Conservation (phyloP, 306 rosid species). For the Quercus bicolor region DNA sequence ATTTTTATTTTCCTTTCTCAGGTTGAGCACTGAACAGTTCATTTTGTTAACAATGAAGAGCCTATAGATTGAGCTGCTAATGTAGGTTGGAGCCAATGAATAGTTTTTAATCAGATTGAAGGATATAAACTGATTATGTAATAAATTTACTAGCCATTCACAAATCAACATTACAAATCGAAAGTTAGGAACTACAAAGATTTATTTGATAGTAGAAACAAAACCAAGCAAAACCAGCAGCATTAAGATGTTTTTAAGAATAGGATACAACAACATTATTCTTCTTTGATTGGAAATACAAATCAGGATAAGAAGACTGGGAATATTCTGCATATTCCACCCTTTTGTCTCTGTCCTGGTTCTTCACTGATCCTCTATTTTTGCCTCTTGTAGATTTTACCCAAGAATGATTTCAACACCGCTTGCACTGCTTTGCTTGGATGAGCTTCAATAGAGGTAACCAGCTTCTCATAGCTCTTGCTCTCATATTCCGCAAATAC, state of each 20-base stretch:
- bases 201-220: not conserved
- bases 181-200: not conserved
- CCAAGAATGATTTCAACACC: conserved; percentile 84
- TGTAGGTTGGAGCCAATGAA: no score
- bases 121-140: no score
- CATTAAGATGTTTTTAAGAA: conserved; percentile 10
- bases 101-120: no score
- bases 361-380: conserved; percentile 41
- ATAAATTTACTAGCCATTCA: not conserved
- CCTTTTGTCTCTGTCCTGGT: not conserved
- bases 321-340: conserved; percentile 9
- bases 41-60: no score
- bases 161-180: not conserved
- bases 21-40: no score
- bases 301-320: not conserved
- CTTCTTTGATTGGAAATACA: not conserved
- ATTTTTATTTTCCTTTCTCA: no score
- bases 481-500: conserved; percentile 71
- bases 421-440: conserved; percentile 74
- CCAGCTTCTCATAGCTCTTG: conserved; percentile 58
- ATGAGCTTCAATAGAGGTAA: conserved; percentile 68
- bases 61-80: no score
- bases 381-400: conserved; percentile 85
- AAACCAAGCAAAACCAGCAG: conserved; percentile 7
- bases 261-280: conserved; percentile 22